Evolutionary conservation across 768 basidiomycete species (phyloP).

Genomic region (Auricularia sp.): DNA sequence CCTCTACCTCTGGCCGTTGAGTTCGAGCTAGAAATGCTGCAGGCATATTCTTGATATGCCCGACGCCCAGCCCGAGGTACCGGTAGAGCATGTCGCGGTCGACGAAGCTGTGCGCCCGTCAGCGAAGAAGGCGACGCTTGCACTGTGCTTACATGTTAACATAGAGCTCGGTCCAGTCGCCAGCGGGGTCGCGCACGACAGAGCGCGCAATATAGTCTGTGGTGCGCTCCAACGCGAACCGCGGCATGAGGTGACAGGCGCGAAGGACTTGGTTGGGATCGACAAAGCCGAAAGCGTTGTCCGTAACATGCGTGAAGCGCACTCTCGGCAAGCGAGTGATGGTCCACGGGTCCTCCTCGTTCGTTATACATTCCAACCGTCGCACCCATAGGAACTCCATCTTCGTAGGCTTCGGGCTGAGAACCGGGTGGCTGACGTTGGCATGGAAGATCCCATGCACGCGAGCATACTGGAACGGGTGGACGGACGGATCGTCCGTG

Average conservation of each 20-base stretch:
- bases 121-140: too few species aligned
- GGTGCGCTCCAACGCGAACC: not conserved
- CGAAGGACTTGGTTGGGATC: slow-evolving; percentile 22
- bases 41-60: slow-evolving; percentile 12
- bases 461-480: slow-evolving; percentile 29
- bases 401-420: not conserved
- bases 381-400: slow-evolving; percentile 35
- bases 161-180: not conserved
- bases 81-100: slow-evolving; percentile 32
- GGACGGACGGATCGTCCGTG: slow-evolving; percentile 7
- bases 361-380: slow-evolving; percentile 25
- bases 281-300: slow-evolving; percentile 33
- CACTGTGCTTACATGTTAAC: not conserved
- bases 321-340: slow-evolving; percentile 24
- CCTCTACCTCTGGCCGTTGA: not conserved
- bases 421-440: slow-evolving; percentile 11
- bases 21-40: not conserved
- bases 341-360: slow-evolving; percentile 18
- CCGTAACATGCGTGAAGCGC: slow-evolving; percentile 25
- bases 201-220: not conserved
- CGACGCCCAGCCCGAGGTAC: slow-evolving; percentile 21
- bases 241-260: not conserved
- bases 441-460: slow-evolving; percentile 23
- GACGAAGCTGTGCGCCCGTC: slow-evolving; percentile 21
- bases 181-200: not conserved